Evolutionary conservation across 768 basidiomycete genomes (phyloP), one percentile per base, ranked within the genome.

Genomic region (Punctularia strigosozonata): DNA sequence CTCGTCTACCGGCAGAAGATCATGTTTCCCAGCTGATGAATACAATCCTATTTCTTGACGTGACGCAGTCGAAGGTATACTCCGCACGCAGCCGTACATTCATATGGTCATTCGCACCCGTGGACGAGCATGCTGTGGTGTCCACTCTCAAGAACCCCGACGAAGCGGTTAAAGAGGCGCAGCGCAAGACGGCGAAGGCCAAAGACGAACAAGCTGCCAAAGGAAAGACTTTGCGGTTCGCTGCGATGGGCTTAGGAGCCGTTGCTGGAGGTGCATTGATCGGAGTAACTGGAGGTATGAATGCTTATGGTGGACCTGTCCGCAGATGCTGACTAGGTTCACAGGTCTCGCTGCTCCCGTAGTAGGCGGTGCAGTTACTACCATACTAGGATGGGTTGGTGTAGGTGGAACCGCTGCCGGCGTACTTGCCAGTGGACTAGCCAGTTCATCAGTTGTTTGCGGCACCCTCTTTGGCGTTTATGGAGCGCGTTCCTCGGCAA

Each of bases 391-490:
- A 1, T 65, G 63, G 54, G 49, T 75, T 2, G 74, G 74, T 0
- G 50, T 76, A 7, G 73, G 74, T 21, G 73, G 73, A 2, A 71
- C 72, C 2, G 59, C 68, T 6, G 59, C 63, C 6, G 71, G 73
- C 4, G 48, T 73, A 39, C 54, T 75, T 10, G 69, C 69, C 3
- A 71, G 59, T 36, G 73, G 70, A 5, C 59, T 75, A 6, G 74
- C 74, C 5, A 63, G 73, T 18, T 75, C 73, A 1, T 65, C 66
- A 10, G 64, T 71, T 14, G 66, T 76, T 1, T 74, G 73, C 45
- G 73, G 71, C n/a, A 64, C 72, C 13, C 53, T 76, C 1, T 76
- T 76, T 49, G 74, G 74, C 2, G 70, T 57, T 2, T 76, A 76
- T 44, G 73, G 73, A 4, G 73, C 72, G 4, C 60, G 54, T 18